These are phyloP conservation scores for Cutaneotrichosporon dermatis DNA, from an alignment of 1,284 basidiomycete species.

Conservation along the genomic window DNA sequence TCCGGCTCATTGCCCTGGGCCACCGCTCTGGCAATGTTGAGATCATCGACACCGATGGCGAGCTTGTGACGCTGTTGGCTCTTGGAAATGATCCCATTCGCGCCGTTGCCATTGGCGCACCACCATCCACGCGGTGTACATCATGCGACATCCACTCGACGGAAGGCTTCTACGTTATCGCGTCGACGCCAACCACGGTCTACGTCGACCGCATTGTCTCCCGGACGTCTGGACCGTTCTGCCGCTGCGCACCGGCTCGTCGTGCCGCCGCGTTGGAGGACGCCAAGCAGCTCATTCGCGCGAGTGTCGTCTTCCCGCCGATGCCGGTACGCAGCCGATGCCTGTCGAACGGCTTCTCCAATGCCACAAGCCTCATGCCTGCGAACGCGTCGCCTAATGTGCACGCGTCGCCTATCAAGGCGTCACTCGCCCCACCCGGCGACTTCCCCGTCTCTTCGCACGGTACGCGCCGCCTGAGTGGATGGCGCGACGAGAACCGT, in stretches of 20 bases:
- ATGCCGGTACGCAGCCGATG: constrained; percentile 2
- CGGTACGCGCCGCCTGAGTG: constrained; percentile 31
- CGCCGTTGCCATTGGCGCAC: constrained; percentile 16
- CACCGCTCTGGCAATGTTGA: constrained; percentile 35
- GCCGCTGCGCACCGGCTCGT: constrained; percentile 26
- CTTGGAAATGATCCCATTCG: constrained; percentile 5
- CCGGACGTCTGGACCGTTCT: constrained; percentile 17
- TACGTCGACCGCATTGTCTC: constrained; percentile 32
- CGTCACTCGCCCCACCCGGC: constrained; percentile 6
- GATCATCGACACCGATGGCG: constrained; percentile 30
- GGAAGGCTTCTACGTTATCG: constrained; percentile 34
- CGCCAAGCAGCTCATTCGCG: constrained; percentile 2
- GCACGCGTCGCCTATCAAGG: constrained; percentile 7
- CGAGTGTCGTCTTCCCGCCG: constrained; percentile 8
- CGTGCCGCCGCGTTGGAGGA: constrained; percentile 25
- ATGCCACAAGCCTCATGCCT: neutral
- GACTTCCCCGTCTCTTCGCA: constrained; percentile 43
- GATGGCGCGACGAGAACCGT: constrained; percentile 14
- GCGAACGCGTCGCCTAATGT: neutral
- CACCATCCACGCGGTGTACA: constrained; percentile 26
- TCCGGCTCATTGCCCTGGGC: constrained; percentile 27
- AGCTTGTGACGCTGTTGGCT: constrained; percentile 8
- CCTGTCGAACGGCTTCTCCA: constrained; percentile 6
- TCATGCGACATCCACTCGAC: constrained; percentile 27
- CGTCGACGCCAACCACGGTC: constrained; percentile 28